Base-by-base conservation (phyloP, 306 rosid species). In the Malus orientalis region DNA sequence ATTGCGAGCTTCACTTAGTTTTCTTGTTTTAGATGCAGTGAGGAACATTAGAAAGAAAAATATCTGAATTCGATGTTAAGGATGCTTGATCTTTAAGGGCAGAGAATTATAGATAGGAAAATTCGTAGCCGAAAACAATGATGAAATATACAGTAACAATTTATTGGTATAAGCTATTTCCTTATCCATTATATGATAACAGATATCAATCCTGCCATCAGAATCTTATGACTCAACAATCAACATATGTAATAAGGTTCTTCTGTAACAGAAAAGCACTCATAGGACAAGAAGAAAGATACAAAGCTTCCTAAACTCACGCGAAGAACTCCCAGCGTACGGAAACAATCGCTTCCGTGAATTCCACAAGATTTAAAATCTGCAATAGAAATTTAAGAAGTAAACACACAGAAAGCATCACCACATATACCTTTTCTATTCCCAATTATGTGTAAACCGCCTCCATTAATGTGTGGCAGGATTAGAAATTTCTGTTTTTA, bases 221-320 rank as follows among this genome's bases (percentile, higher is more conserved):
- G 40, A 36, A 6, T 36, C 40, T 36, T 1, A 36, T 36, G 40
- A 36, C 40, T 36, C 40, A 36, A 6, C 8, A 36, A 36, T 36
- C 40, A 6, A 36, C 40, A 36, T 6, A 36, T 6, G 40, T 36
- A 36, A 36, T 36, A 36, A 36, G 44, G 44, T 9, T 40, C 11
- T 40, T 40, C 11, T 40, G 11, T 40, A 40, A 40, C 45, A 9
- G 45, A 40, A 10, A 9, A 40, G 45, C 45, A 40, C 12, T 10
- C 45, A 40, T 40, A 40, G 11, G 29, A n/a, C 62, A 15, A 74
- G 45, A 13, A 67, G 49, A 86, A 91, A 77, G 97, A 90, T 93
- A 93, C 97, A 78, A 77, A 87, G 73, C 96, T 86, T 82, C 97
- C 97, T 80, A 91, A 85, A 74, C 97, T 93, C 85, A 90, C 90